Evolutionary conservation across 2,329 filamentous ascomycete genomes (phyloP).

Genomic region (Chaetoscypha palmicola): DNA sequence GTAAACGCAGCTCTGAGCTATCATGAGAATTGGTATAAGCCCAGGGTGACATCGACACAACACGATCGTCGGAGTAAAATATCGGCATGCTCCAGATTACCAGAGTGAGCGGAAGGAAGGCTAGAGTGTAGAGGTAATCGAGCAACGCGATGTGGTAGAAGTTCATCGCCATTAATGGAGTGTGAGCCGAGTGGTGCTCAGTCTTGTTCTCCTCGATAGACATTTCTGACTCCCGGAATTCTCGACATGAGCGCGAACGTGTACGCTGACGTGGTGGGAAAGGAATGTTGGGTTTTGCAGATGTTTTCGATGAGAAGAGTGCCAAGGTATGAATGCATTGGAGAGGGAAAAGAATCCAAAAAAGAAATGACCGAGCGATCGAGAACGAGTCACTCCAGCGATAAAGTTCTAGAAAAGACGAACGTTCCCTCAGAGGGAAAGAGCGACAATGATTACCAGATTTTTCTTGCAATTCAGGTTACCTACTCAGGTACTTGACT

Average conservation of each 20-base stretch:
- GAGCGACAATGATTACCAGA: too few species aligned
- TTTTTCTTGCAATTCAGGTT: too few species aligned
- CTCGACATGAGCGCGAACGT: neutral
- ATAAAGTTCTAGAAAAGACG: too few species aligned
- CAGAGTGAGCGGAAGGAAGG: constrained; percentile 6
- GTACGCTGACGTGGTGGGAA: neutral
- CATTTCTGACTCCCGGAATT: neutral
- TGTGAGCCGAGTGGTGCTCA: neutral
- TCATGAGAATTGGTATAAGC: neutral
- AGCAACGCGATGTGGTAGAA: constrained; percentile 4
- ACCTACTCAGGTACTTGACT: too few species aligned
- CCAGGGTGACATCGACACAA: constrained; percentile 11
- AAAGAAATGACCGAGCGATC: too few species aligned
- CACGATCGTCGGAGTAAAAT: constrained; percentile 14
- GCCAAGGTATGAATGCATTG: too few species aligned
- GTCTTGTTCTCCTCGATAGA: neutral
- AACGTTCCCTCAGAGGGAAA: too few species aligned
- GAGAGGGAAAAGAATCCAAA: too few species aligned
- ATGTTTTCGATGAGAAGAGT: too few species aligned
- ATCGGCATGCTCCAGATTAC: constrained; percentile 16
- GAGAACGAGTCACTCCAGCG: too few species aligned
- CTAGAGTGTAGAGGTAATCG: constrained; percentile 12
- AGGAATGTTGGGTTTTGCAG: neutral
- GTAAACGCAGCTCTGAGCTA: neutral
- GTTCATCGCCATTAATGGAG: neutral